Evolutionary conservation across 2,329 filamentous ascomycete species (phyloP).

Genomic region (Aspergillus sp.): DNA sequence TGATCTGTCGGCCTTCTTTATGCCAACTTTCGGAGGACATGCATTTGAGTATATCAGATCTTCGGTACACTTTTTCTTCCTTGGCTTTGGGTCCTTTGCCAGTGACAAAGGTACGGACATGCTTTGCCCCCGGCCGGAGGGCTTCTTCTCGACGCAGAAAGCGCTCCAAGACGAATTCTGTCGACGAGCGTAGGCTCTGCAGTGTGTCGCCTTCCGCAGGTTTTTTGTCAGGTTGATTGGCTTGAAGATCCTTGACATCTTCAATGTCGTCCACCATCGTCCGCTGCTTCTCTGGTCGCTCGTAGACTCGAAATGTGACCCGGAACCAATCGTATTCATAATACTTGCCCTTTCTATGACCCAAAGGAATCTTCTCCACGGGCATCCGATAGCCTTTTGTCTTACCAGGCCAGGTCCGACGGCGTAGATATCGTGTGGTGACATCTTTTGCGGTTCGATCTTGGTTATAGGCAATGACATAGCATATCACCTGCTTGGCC

Average conservation of each 20-base stretch:
- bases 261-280: conserved; percentile 76
- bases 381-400: conserved; percentile 81
- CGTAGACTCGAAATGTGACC: conserved; percentile 70
- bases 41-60: conserved; percentile 75
- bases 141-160: conserved; percentile 92
- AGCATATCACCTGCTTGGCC: conserved; percentile 83
- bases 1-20: conserved; percentile 81
- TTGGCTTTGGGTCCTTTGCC: conserved; percentile 69
- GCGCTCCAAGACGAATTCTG: conserved; percentile 77
- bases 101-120: conserved; percentile 69
- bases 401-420: conserved; percentile 76
- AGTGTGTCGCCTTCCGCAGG: conserved; percentile 73
- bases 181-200: conserved; percentile 80
- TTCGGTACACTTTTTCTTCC: conserved; percentile 74
- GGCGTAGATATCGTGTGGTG: conserved; percentile 82
- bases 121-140: conserved; percentile 61
- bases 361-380: conserved; percentile 73
- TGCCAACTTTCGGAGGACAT: conserved; percentile 97
- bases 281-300: conserved; percentile 45
- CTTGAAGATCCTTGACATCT: conserved; percentile 70
- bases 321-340: conserved; percentile 88
- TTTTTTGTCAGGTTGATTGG: conserved; percentile 66
- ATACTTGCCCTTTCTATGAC: conserved; percentile 71
- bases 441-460: conserved; percentile 94
- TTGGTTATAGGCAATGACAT: conserved; percentile 74